Evolutionary conservation across 768 basidiomycete species (phyloP).

Genomic region (Albatrellus ellisii): DNA sequence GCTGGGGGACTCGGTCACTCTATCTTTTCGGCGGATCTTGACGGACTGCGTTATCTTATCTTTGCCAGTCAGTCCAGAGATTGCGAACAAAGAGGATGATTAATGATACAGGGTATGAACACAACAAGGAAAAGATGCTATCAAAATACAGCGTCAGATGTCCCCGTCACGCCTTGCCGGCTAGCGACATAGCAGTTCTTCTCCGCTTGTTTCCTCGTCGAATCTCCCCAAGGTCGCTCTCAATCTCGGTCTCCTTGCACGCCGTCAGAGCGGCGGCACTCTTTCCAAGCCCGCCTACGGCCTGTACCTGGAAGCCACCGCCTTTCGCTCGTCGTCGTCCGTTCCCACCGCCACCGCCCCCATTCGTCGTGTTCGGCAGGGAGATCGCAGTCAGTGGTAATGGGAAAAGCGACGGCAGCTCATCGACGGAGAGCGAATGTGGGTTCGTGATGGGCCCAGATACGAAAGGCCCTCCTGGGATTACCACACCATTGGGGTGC

Average conservation of each 20-base stretch:
- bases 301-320: constrained; percentile 38
- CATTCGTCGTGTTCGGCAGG: constrained; percentile 20
- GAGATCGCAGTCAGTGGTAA: constrained; percentile 50
- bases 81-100: too few relatives aligned
- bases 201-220: constrained; percentile 60
- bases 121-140: background rate
- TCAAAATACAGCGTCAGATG: background rate
- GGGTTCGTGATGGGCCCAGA: constrained; percentile 64
- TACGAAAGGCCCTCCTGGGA: constrained; percentile 21
- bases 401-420: constrained; percentile 78
- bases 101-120: too few relatives aligned
- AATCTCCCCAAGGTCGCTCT: constrained; percentile 68
- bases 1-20: too few relatives aligned
- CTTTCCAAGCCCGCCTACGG: constrained; percentile 62
- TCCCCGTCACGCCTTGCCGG: constrained; percentile 12
- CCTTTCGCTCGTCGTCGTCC: constrained; percentile 25
- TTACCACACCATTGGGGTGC: constrained; percentile 24
- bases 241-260: constrained; percentile 59
- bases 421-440: constrained; percentile 76
- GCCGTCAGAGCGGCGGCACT: constrained; percentile 42
- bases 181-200: constrained; percentile 20
- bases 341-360: constrained; percentile 15
- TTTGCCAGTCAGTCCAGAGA: too few relatives aligned
- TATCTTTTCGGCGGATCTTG: too few relatives aligned
- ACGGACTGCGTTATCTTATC: too few relatives aligned